These are phyloP conservation scores for Huntiella moniliformis DNA, from an alignment of 2,329 filamentous ascomycete species.

Conservation along the genomic window DNA sequence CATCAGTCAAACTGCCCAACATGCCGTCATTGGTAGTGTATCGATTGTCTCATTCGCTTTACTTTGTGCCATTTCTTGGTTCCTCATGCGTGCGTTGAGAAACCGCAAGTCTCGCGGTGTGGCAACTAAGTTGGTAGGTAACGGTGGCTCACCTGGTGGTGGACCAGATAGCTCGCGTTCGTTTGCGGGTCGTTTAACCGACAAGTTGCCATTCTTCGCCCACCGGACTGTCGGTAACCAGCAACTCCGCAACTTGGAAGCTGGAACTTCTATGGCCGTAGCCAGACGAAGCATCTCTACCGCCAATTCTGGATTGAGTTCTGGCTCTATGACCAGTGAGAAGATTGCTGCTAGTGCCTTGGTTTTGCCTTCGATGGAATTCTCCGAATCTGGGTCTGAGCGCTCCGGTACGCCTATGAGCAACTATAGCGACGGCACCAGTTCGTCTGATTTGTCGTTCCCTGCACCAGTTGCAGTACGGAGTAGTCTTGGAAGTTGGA, in stretches of 20 bases:
- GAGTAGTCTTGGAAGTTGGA: neutral
- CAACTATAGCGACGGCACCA: too few relatives aligned
- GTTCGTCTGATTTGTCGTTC: too few relatives aligned
- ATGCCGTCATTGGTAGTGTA: conserved; percentile 8
- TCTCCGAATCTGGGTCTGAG: neutral
- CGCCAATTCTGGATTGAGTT: neutral
- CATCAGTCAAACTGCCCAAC: conserved; percentile 6
- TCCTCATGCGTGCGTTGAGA: conserved; percentile 8
- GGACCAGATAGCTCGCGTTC: neutral
- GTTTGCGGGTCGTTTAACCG: neutral
- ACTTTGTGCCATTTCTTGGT: conserved; percentile 5
- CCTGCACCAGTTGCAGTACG: too few relatives aligned
- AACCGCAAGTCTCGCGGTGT: neutral
- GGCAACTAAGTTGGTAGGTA: neutral
- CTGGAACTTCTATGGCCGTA: neutral
- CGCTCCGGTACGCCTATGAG: too few relatives aligned
- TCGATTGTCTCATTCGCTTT: conserved; percentile 10
- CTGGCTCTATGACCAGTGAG: neutral
- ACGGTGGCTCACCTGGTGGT: neutral
- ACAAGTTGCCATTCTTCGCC: conserved; percentile 5
- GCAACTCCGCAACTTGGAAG: conserved; percentile 5
- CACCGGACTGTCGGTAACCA: neutral
- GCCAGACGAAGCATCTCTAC: neutral
- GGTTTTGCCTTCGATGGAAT: neutral
- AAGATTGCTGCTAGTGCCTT: neutral